These are phyloP conservation scores for Nepenthes mirabilis DNA, from an alignment of 148 eudicot genomes.

Conservation along the genomic window DNA sequence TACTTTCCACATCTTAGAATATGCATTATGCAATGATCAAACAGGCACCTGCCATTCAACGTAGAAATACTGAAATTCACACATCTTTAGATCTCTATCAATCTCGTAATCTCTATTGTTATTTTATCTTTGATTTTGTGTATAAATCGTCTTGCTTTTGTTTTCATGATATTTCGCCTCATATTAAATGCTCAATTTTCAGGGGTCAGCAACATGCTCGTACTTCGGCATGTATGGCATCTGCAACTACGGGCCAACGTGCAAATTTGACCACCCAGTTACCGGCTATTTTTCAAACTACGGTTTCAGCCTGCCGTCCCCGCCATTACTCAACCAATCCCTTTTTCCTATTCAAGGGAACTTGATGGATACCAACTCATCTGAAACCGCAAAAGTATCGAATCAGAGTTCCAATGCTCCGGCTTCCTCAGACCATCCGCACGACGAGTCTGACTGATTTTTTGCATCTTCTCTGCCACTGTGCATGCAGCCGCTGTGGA, in stretches of 20 bases:
- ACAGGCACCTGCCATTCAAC: too few species aligned
- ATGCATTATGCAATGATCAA: too few species aligned
- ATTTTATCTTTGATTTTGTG: not conserved
- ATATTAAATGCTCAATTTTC: constrained; percentile 5
- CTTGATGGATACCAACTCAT: constrained; percentile 7
- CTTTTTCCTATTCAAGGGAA: constrained; percentile 20
- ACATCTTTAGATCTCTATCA: too few species aligned
- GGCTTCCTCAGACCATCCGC: too few species aligned
- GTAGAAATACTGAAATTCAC: too few species aligned
- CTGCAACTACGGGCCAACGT: constrained; percentile 59
- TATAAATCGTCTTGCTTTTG: not conserved
- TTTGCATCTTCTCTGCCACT: not conserved
- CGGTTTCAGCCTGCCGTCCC: constrained; percentile 18
- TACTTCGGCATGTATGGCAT: constrained; percentile 34
- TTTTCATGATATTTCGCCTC: not conserved
- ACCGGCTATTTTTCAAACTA: constrained; percentile 23
- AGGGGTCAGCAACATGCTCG: constrained; percentile 45
- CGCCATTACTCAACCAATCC: constrained; percentile 15
- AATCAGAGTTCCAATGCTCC: not conserved
- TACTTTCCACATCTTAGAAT: too few species aligned
- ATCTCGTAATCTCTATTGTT: too few species aligned
- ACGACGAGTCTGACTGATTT: not conserved
- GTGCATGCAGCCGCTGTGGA: not conserved
- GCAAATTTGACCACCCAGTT: constrained; percentile 65
- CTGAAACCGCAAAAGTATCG: constrained; percentile 5